phyloP scores from a whole-genome alignment of 2,329 filamentous ascomycete species.

The Epichloe glyceriae region DNA sequence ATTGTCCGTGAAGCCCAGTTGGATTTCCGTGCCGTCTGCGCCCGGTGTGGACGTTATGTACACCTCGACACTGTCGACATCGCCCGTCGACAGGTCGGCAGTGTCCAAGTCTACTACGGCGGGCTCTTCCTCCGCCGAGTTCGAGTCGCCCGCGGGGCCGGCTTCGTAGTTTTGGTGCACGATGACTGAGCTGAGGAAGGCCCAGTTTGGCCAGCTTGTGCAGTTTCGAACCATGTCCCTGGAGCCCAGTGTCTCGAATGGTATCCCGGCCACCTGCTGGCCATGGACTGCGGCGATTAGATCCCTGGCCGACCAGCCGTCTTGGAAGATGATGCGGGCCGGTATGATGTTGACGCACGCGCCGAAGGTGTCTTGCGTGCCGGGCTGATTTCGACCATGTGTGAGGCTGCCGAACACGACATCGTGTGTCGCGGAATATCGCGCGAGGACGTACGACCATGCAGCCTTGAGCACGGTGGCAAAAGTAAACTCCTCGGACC shows the following conservation, averaged over 20 bases:
- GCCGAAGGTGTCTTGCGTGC: conserved; percentile 1
- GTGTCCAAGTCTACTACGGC: not conserved
- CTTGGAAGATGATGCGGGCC: not conserved
- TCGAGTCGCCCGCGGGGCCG: not conserved
- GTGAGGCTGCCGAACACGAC: conserved; percentile 2
- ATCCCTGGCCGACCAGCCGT: not conserved
- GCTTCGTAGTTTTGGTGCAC: conserved; percentile 1
- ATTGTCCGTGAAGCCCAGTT: conserved; percentile 1
- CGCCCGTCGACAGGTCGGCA: conserved; percentile 2
- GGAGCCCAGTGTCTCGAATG: conserved; percentile 1
- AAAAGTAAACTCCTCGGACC: not conserved
- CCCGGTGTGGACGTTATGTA: conserved; percentile 3
- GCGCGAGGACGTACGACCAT: conserved; percentile 1
- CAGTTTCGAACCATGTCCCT: not conserved
- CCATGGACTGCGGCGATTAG: not conserved
- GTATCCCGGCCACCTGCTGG: not conserved
- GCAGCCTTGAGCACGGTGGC: not conserved
- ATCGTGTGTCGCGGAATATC: not conserved
- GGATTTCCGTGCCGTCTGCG: not conserved
- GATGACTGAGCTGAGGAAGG: conserved; percentile 1
- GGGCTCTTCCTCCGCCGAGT: not conserved
- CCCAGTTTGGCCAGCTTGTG: conserved; percentile 1
- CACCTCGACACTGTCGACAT: conserved; percentile 2
- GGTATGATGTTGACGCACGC: conserved; percentile 2
- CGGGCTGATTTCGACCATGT: conserved; percentile 3